Evolutionary conservation across 768 basidiomycete species (phyloP), one percentile per base, ranked within the genome.

Genomic region (Suillus clintonianus): DNA sequence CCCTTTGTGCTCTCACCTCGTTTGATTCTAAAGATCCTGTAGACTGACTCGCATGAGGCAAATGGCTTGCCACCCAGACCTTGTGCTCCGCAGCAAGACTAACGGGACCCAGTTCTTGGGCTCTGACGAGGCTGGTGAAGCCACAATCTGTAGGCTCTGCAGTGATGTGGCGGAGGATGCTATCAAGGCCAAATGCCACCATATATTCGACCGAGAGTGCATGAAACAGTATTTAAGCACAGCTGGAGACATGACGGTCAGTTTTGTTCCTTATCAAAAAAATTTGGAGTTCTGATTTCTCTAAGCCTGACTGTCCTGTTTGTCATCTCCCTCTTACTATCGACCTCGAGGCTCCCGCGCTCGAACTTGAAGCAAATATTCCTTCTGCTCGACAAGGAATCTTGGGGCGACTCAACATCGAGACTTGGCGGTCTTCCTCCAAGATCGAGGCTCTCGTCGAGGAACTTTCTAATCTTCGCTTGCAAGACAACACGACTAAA

Each of bases 361-460:
- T 99, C 22, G 97, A 98, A 72, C 72, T 95, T 9, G 91, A 91
- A 64, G 88, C 90, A 68, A 81, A 78, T 13, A 62, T 71, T 7
- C 68, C 74, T 17, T 71, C 72, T 53, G 77, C 77, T 36, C 87
- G 93, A 43, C 97, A 99, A 75, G 97, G 97, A 45, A 98, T 99
- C 58, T 85, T 99, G 15, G 94, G 94, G 32, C 87, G 96, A 11
- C 82, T 99, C 27, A 87, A 99, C 72, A 79, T 98, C 19, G 87
- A 93, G 67, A 89, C 86, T 53, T 97, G 95, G 94, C 86, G 94
- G 55, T 97, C 95, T 1, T 96, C 94, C n/a, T 89, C 95, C 5
- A 99, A 99, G 81, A 94, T 99, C 48, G 97, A 99, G 74, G 96
- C 97, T 2, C 83, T 99, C 5, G 82, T 99, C 4, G 97, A 99